Evolutionary conservation across 169 alveolate genomes (phyloP), one percentile per base, ranked within the genome.

Genomic region (Plasmodium berghei): DNA sequence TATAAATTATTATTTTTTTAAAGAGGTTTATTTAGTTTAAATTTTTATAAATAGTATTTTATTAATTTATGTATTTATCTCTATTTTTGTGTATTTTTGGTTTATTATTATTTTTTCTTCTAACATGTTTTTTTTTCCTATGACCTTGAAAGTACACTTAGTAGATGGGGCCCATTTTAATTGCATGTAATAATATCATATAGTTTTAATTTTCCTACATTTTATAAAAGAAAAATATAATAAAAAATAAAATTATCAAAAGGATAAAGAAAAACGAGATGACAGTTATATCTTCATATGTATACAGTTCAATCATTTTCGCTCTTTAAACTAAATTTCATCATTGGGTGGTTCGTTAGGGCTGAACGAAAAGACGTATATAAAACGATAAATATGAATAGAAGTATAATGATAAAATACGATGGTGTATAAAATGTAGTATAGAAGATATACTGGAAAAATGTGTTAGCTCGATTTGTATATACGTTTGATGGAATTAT

Each of bases 341-440:
- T 80, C 83, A 55, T 26, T 59, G 42, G 90, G 90, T 34, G 90
- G 90, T 20, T 80, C 90, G 42, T 80, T 80, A 20, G 90, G 90
- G 18, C 90, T 34, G 20, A 46, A 54, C 34, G 66, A 64, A 64
- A 77, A 54, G 55, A 64, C 34, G 34, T n/a, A 10, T 12, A 40
- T 22, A 71, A 62, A 62, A 9, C 45, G 49, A 71, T 26, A 24
- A 1, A 48, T 26, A 10, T 9, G 14, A 52, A 71, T 14, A 67
- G n/a, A 67, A 14, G 45, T 8, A 34, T 2, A 14, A 28, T 58
- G 28, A 16, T 5, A 52, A 10, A 58, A 18, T 0, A 58, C 14
- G 40, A 58, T 58, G 66, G 2, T 58, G 66, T 20, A 58, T 16
- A 58, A 58, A n/a, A n/a, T 20, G 66, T 9, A 58, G n/a, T 12